Percentiles rank a stretch among this genome's conserved stretches.
These are phyloP conservation scores for Penicillium oxalicum DNA, from an alignment of 2,329 filamentous ascomycete genomes.

Conservation along the genomic window DNA sequence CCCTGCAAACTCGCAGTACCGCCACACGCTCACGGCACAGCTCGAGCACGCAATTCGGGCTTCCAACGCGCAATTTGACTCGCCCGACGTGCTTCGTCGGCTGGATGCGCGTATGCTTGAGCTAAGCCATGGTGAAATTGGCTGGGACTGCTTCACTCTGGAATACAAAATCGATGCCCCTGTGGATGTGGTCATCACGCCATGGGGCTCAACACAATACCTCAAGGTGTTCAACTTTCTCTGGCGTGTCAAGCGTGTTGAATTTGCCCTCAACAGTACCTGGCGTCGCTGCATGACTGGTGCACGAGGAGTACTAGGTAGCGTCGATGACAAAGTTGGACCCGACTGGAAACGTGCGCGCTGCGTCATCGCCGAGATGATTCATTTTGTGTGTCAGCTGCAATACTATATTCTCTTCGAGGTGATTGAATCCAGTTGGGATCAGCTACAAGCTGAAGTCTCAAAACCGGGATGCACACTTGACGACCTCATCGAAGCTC, in stretches of 20 bases:
- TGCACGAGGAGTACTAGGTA: constrained; percentile 79
- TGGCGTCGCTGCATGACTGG: constrained; percentile 97
- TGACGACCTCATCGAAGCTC: constrained; percentile 89
- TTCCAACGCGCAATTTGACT: constrained; percentile 94
- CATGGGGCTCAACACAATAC: constrained; percentile 92
- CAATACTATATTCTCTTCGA: constrained; percentile 99
- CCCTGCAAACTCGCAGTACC: constrained; percentile 92
- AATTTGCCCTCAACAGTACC: constrained; percentile 83
- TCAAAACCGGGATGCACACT: constrained; percentile 81
- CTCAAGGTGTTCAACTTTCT: constrained; percentile 99
- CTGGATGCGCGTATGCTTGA: constrained; percentile 98
- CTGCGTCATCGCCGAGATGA: constrained; percentile 91
- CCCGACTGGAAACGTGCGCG: constrained; percentile 86
- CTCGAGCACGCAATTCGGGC: constrained; percentile 94
- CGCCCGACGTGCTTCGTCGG: constrained; percentile 79
- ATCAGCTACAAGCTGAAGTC: constrained; percentile 75
- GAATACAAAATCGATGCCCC: constrained; percentile 98
- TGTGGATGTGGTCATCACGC: constrained; percentile 93
- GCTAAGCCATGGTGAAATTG: constrained; percentile 90
- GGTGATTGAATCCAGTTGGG: constrained; percentile 95
- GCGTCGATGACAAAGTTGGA: constrained; percentile 64
- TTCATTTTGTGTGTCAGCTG: constrained; percentile 93
- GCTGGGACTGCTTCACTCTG: constrained; percentile 98
- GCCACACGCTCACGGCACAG: constrained; percentile 95
- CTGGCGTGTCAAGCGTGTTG: constrained; percentile 95